A percentile compares a stretch with the other conserved stretches of the same genome.
phyloP scores from a whole-genome alignment of 2,329 filamentous ascomycete genomes.

The Purpureocillium lavendulum region DNA sequence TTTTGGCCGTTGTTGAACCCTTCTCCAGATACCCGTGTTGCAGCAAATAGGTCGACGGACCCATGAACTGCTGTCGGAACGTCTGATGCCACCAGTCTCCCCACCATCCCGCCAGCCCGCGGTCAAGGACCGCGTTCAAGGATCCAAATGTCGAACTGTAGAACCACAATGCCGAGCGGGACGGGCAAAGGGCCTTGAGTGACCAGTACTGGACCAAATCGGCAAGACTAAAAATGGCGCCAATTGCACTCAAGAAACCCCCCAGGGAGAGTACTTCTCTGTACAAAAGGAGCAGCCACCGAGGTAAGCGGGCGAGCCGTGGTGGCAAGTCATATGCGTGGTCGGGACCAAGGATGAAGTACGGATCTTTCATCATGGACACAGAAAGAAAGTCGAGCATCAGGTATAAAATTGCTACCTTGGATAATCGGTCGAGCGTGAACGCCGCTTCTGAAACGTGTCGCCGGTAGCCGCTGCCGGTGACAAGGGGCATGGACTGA shows the following conservation, averaged over 20 bases:
- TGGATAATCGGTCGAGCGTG: slow-evolving; percentile 32
- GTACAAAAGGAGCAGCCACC: slow-evolving; percentile 39
- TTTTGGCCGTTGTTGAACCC: slow-evolving; percentile 15
- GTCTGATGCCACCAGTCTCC: slow-evolving; percentile 85
- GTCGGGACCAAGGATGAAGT: slow-evolving; percentile 53
- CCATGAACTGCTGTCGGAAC: slow-evolving; percentile 65
- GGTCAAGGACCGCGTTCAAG: slow-evolving; percentile 47
- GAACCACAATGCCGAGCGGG: slow-evolving; percentile 41
- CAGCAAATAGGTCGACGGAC: slow-evolving; percentile 44
- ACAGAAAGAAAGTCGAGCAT: slow-evolving; percentile 62
- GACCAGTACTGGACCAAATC: slow-evolving; percentile 48
- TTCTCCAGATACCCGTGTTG: slow-evolving; percentile 27
- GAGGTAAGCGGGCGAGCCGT: slow-evolving; percentile 32
- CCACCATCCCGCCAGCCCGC: slow-evolving; percentile 77
- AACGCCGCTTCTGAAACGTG: slow-evolving; percentile 34
- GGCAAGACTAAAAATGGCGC: slow-evolving; percentile 49
- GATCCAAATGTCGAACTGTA: slow-evolving; percentile 49
- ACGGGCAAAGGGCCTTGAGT: slow-evolving; percentile 42
- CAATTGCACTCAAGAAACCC: slow-evolving; percentile 52
- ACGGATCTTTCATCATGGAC: slow-evolving; percentile 66
- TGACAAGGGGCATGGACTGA: slow-evolving; percentile 29
- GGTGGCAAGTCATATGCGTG: slow-evolving; percentile 28
- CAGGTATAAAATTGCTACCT: slow-evolving; percentile 51
- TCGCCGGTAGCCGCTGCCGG: slow-evolving; percentile 36
- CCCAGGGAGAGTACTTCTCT: slow-evolving; percentile 48